These are phyloP conservation scores for Blastobotrys parvus DNA, from an alignment of 805 yeast species.

Conservation along the genomic window DNA sequence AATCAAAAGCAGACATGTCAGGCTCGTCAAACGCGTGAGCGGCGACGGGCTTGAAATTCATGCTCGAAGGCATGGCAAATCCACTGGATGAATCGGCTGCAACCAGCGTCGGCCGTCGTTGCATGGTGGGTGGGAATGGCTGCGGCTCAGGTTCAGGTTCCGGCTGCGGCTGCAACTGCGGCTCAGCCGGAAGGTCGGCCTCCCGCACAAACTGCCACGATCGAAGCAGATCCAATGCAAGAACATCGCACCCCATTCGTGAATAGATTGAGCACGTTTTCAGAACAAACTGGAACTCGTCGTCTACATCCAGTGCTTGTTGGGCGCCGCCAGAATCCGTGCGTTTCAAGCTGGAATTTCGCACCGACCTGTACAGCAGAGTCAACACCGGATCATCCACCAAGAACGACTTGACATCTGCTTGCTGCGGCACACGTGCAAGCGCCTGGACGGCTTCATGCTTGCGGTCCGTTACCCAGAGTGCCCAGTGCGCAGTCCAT, in stretches of 20 bases:
- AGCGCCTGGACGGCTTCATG: slow-evolving; percentile 54
- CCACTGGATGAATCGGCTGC: background rate
- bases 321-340: background rate
- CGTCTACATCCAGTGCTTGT: background rate
- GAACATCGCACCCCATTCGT: slow-evolving; percentile 86
- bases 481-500: slow-evolving; percentile 78
- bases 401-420: slow-evolving; percentile 31
- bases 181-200: too few species aligned
- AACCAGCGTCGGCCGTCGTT: slow-evolving; percentile 1
- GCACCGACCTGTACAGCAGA: slow-evolving; percentile 52
- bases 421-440: slow-evolving; percentile 4
- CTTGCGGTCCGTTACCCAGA: slow-evolving; percentile 52
- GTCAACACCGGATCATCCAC: slow-evolving; percentile 79
- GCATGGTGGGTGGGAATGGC: too few species aligned
- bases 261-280: slow-evolving; percentile 60
- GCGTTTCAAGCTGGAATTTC: slow-evolving; percentile 37
- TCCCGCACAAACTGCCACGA: slow-evolving; percentile 53
- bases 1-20: slow-evolving; percentile 66
- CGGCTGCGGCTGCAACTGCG: background rate
- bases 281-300: slow-evolving; percentile 55
- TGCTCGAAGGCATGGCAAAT: too few species aligned
- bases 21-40: slow-evolving; percentile 58
- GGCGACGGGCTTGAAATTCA: slow-evolving; percentile 10
- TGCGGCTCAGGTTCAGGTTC: too few species aligned
- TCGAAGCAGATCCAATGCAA: slow-evolving; percentile 52